phyloP scores from a whole-genome alignment of 305 asterid genomes.

The Salvia sclarea region DNA sequence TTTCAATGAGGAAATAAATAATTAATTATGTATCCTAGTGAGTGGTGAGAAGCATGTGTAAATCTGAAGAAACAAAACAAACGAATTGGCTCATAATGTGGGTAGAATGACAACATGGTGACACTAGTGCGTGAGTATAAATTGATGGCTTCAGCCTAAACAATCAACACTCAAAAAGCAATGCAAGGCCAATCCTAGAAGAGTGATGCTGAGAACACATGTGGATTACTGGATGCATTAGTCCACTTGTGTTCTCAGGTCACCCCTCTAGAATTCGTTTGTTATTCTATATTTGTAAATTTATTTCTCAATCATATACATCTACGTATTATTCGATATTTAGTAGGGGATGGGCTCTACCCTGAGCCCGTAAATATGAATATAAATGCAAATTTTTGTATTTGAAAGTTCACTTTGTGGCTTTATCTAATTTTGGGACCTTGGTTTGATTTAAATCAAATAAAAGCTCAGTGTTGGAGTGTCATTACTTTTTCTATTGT shows the following conservation, averaged over 20 bases:
- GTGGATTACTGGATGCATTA: neutral
- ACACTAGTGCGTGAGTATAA: neutral
- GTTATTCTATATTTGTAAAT: neutral
- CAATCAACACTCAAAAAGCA: too few relatives aligned
- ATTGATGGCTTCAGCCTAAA: neutral
- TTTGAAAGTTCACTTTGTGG: too few relatives aligned
- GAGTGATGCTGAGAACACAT: conserved; percentile 32
- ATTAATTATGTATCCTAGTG: too few relatives aligned
- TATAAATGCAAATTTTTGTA: too few relatives aligned
- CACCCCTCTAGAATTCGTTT: conserved; percentile 31
- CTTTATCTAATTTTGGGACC: too few relatives aligned
- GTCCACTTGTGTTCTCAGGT: conserved; percentile 38
- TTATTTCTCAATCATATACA: neutral
- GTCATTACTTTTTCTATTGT: too few relatives aligned
- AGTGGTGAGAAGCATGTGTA: too few relatives aligned
- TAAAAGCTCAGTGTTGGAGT: too few relatives aligned
- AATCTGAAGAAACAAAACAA: neutral
- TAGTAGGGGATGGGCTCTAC: too few relatives aligned
- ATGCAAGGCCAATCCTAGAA: neutral
- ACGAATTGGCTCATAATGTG: conserved; percentile 17
- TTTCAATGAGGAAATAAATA: too few relatives aligned
- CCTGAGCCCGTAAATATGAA: too few relatives aligned
- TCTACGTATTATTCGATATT: neutral
- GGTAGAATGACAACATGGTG: conserved; percentile 37
- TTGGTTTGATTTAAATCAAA: too few relatives aligned